Evolutionary conservation across 257 asterid genomes (phyloP), one percentile per base, ranked within the genome.

Genomic region (Hygrophila difformis): DNA sequence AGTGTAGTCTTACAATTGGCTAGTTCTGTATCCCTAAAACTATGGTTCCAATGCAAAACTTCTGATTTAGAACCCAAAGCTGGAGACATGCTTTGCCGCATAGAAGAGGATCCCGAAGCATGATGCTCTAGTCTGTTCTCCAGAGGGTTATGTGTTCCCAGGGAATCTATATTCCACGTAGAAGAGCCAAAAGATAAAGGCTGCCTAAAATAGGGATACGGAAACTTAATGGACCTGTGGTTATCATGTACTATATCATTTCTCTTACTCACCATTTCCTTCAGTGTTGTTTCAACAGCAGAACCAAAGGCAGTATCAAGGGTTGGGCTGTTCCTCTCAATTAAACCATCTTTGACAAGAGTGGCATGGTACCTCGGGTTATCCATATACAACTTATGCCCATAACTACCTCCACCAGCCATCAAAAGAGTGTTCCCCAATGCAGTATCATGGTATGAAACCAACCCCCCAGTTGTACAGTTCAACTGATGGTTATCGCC

Each of bases 61-160:
- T 53, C 75, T 42, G 82, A 63, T 64, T 63, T 71, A 43, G 69
- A 72, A 59, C 60, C 61, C 72, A 74, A 66, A 47, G 50, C 47
- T 12, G 75, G 72, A 19, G 70, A 69, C 53, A 71, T 64, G 44
- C 59, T 66, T 50, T 26, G 60, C 53, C 60, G 69, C 14, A 71
- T 45, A 33, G 82, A 69, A 47, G 75, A 55, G 49, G 81, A 51
- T 55, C 50, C 47, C 44, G 72, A 70, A 60, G 70, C 72, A 53
- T 49, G 60, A 42, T 37, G 64, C 39, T 68, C 76, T 57, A 46
- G 64, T 56, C 61, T 53, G 41, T 57, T 42, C 50, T 69, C 76
- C 17, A 55, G 19, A 55, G 47, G 60, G 51, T 49, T 77, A 17
- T 39, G 71, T 57, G 55, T 20, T 24, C 64, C 70, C 47, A 33